Evolutionary conservation across 2,329 filamentous ascomycete species (phyloP).

Genomic region (Didymella pinodella): DNA sequence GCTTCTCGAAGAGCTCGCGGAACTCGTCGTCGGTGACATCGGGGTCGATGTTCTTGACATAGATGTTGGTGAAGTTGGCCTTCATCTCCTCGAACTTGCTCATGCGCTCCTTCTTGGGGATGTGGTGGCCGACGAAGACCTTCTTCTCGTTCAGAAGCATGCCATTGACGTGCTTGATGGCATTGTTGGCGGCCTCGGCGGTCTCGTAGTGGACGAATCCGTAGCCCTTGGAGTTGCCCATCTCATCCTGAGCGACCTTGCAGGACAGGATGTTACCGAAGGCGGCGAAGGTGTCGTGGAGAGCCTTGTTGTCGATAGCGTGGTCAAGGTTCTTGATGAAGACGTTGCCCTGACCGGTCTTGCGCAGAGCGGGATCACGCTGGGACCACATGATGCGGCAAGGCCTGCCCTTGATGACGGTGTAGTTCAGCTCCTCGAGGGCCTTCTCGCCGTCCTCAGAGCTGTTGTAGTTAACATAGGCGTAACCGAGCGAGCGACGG

Average conservation of each 20-base stretch:
- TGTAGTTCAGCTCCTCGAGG: conserved; percentile 99
- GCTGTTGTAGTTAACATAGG: conserved; percentile 99
- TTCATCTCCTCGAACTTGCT: conserved; percentile 99
- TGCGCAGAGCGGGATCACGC: conserved; percentile 97
- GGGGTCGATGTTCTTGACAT: conserved; percentile 94
- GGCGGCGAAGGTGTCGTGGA: conserved; percentile 97
- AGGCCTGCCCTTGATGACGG: conserved; percentile 95
- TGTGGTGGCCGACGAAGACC: conserved; percentile 98
- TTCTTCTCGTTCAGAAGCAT: conserved; percentile 99
- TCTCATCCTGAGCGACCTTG: conserved; percentile 99
- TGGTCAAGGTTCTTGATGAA: conserved; percentile 99
- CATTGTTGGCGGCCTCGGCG: conserved; percentile 92
- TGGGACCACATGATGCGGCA: conserved; percentile 99
- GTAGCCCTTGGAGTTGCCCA: conserved; percentile 96
- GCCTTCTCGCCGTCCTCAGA: conserved; percentile 96
- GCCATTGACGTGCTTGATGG: conserved; percentile 99
- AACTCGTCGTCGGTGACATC: conserved; percentile 94
- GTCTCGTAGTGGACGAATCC: conserved; percentile 99
- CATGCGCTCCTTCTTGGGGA: conserved; percentile 99
- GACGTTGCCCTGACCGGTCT: conserved; percentile 98
- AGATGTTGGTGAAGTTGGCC: conserved; percentile 99
- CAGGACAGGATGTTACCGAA: conserved; percentile 99
- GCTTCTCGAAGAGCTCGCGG: conserved; percentile 89
- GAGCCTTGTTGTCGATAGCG: conserved; percentile 99
- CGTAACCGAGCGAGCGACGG: conserved; percentile 97